phyloP scores from a whole-genome alignment of 768 basidiomycete species.

The Boletus bicolor region DNA sequence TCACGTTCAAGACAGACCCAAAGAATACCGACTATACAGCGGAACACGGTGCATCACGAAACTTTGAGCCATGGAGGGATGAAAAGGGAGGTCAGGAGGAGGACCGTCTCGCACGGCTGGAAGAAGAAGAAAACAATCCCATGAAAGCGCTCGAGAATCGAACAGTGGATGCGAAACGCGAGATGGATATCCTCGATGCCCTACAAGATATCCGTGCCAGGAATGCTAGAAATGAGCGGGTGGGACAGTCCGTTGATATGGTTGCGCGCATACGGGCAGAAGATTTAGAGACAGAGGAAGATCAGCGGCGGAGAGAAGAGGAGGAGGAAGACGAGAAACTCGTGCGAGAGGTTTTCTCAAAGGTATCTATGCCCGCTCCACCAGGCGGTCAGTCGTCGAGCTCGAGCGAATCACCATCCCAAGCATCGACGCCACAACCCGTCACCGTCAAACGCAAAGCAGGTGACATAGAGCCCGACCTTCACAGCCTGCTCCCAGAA shows the following conservation, averaged over 20 bases:
- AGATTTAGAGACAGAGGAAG: constrained; percentile 77
- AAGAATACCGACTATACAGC: constrained; percentile 93
- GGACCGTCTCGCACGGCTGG: constrained; percentile 79
- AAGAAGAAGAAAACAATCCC: constrained; percentile 93
- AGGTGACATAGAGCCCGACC: constrained; percentile 68
- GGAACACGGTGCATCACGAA: constrained; percentile 95
- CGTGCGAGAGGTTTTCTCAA: constrained; percentile 85
- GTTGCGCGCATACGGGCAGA: constrained; percentile 57
- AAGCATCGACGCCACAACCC: constrained; percentile 24
- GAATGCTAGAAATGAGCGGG: constrained; percentile 84
- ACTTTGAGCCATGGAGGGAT: constrained; percentile 97
- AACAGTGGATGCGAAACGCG: constrained; percentile 87
- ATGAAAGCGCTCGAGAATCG: constrained; percentile 97
- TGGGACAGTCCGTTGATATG: constrained; percentile 73
- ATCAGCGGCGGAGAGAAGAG: constrained; percentile 60
- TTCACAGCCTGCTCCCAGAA: constrained; percentile 67
- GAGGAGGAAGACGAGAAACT: constrained; percentile 92
- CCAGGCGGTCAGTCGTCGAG: constrained; percentile 21
- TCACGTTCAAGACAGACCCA: constrained; percentile 99
- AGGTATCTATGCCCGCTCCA: constrained; percentile 45
- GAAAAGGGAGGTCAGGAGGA: constrained; percentile 74
- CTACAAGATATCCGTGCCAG: constrained; percentile 87
- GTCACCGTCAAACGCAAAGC: constrained; percentile 88
- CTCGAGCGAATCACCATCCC: constrained; percentile 19
- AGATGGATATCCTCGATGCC: constrained; percentile 98